phyloP scores from a whole-genome alignment of 352 stramenopile species.

The Elongisporangium prolatum region DNA sequence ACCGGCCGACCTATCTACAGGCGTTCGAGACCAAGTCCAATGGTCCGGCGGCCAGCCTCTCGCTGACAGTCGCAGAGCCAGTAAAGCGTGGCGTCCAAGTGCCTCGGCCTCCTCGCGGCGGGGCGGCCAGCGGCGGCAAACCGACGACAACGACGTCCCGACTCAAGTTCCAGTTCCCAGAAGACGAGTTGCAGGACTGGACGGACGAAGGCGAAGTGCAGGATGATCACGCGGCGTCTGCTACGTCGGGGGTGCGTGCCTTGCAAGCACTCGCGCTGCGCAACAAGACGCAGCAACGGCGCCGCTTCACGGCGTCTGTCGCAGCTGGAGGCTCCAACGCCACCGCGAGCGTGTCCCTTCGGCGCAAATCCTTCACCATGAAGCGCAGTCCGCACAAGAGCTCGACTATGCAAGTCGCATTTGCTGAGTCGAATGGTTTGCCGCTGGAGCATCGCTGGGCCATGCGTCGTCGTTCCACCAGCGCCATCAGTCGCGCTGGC shows the following conservation, averaged over 20 bases:
- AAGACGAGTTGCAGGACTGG: slow-evolving; percentile 30
- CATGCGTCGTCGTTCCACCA: slow-evolving; percentile 57
- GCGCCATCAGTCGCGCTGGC: slow-evolving; percentile 9
- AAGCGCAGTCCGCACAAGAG: slow-evolving; percentile 54
- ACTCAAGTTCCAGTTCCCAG: slow-evolving; percentile 61
- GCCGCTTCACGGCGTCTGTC: slow-evolving; percentile 18
- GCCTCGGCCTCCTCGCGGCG: slow-evolving; percentile 30
- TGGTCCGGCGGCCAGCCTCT: slow-evolving; percentile 12
- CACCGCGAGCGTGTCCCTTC: slow-evolving; percentile 33
- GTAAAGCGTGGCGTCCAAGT: slow-evolving; percentile 35
- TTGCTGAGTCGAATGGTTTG: neutral
- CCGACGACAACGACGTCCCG: slow-evolving; percentile 16
- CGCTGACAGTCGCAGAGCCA: slow-evolving; percentile 22
- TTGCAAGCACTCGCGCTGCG: neutral
- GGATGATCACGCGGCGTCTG: slow-evolving; percentile 13
- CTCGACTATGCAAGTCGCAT: neutral
- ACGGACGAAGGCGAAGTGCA: slow-evolving; percentile 17
- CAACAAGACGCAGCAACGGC: slow-evolving; percentile 9
- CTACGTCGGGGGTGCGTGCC: slow-evolving; percentile 1
- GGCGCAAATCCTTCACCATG: slow-evolving; percentile 63
- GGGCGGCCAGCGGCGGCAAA: slow-evolving; percentile 9
- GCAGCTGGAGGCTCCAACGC: slow-evolving; percentile 18
- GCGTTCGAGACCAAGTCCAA: neutral
- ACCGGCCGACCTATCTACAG: neutral
- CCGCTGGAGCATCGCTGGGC: slow-evolving; percentile 15